phyloP scores from a whole-genome alignment of 108 stramenopile species.

The Pseudonitzschia multiseries region DNA sequence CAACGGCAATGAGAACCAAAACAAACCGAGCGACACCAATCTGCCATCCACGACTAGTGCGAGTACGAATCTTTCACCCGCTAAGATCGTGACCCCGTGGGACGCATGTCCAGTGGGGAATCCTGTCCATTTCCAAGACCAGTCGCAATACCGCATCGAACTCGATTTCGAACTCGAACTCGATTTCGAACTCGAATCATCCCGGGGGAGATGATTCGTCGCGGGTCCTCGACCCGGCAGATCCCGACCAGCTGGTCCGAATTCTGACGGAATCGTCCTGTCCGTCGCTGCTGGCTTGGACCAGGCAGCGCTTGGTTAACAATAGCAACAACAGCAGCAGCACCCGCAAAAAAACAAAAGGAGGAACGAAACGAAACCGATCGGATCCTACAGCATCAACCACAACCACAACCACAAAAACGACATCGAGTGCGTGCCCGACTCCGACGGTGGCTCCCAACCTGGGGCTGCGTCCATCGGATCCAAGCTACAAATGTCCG shows the following conservation, averaged over 20 bases:
- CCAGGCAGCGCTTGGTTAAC: constrained; percentile 9
- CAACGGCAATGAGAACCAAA: not conserved
- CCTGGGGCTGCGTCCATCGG: constrained; percentile 34
- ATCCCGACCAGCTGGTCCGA: constrained; percentile 23
- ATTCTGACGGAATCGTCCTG: constrained; percentile 30
- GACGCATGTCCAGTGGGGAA: constrained; percentile 40
- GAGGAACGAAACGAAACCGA: constrained; percentile 4
- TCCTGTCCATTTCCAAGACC: constrained; percentile 13
- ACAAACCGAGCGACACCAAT: not conserved
- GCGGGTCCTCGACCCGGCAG: not conserved
- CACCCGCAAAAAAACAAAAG: constrained; percentile 20
- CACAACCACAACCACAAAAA: not conserved
- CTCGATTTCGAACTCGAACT: too few relatives aligned
- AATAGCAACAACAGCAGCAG: not conserved
- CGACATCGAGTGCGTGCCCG: too few relatives aligned
- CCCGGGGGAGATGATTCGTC: too few relatives aligned
- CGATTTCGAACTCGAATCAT: too few relatives aligned
- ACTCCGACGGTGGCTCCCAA: not conserved
- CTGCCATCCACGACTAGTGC: too few relatives aligned
- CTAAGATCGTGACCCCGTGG: constrained; percentile 45
- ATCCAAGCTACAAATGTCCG: constrained; percentile 21
- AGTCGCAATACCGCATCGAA: not conserved
- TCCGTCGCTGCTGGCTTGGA: constrained; percentile 41
- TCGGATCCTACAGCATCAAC: not conserved
- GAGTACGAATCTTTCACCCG: too few relatives aligned